Evolutionary conservation across 768 basidiomycete species (phyloP).

Genomic region (Cystofilobasidium macerans): DNA sequence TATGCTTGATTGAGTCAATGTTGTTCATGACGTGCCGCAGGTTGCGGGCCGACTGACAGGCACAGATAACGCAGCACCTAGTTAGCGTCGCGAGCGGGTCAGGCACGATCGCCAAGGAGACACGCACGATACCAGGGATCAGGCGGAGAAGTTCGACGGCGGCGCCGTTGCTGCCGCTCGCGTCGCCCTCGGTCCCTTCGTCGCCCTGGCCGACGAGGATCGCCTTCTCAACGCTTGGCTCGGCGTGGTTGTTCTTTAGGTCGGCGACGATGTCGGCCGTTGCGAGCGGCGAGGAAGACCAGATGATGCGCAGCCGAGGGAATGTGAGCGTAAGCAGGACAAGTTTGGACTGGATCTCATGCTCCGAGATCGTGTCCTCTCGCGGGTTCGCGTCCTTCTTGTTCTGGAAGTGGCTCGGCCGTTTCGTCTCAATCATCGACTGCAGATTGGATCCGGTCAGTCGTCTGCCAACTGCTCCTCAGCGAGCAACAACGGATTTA

Average conservation of each 20-base stretch:
- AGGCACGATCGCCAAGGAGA: background rate
- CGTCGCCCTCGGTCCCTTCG: conserved; percentile 33
- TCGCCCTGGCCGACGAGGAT: conserved; percentile 66
- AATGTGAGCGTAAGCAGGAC: conserved; percentile 80
- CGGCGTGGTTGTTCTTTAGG: conserved; percentile 63
- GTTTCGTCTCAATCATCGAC: conserved; percentile 37
- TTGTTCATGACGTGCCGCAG: conserved; percentile 20
- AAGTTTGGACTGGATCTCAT: conserved; percentile 75
- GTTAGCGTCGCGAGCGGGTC: background rate
- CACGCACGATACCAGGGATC: conserved; percentile 22
- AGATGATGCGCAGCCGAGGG: conserved; percentile 84
- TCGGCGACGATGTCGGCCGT: conserved; percentile 87
- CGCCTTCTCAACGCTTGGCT: conserved; percentile 69
- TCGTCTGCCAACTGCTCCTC: too few species aligned
- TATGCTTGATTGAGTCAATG: conserved; percentile 15
- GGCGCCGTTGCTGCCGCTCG: background rate
- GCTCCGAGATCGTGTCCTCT: conserved; percentile 6
- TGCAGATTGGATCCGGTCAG: too few species aligned
- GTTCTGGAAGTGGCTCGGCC: conserved; percentile 30
- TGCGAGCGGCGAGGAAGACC: conserved; percentile 91
- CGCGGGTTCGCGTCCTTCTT: conserved; percentile 12
- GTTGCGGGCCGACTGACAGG: conserved; percentile 10
- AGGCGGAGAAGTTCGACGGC: conserved; percentile 18
- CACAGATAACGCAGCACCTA: too few species aligned
- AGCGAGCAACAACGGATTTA: too few species aligned